Evolutionary conservation across 2,329 filamentous ascomycete species (phyloP).

Genomic region (Neofusicoccum cordaticola): DNA sequence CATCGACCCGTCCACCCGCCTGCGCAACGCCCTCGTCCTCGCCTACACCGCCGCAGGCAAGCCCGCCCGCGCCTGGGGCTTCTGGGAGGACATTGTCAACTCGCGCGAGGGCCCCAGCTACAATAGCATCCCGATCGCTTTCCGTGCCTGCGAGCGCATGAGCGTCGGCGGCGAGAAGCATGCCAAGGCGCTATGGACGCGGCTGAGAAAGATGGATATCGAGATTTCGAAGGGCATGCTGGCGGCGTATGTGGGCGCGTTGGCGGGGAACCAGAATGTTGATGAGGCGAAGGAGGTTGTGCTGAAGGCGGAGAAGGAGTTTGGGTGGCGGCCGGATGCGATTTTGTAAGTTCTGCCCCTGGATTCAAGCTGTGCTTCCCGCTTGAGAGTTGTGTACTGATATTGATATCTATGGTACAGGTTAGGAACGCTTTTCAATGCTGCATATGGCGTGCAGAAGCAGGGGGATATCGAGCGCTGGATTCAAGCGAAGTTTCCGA

Average conservation of each 20-base stretch:
- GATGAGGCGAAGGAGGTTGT: slow-evolving; percentile 67
- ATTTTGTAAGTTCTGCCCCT: slow-evolving; percentile 61
- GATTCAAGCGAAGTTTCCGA: slow-evolving; percentile 66
- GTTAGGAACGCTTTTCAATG: slow-evolving; percentile 73
- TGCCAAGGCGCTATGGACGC: slow-evolving; percentile 63
- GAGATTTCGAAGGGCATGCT: slow-evolving; percentile 72
- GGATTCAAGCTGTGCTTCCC: no score
- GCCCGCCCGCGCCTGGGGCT: slow-evolving; percentile 66
- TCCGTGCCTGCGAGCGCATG: slow-evolving; percentile 70
- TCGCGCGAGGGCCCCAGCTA: slow-evolving; percentile 85
- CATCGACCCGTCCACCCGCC: slow-evolving; percentile 69
- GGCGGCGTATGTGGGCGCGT: slow-evolving; percentile 70
- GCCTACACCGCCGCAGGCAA: slow-evolving; percentile 72
- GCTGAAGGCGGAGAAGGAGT: slow-evolving; percentile 62
- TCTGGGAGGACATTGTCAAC: slow-evolving; percentile 81
- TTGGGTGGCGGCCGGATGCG: slow-evolving; percentile 65
- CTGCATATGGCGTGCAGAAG: slow-evolving; percentile 61
- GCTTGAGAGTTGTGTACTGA: no score
- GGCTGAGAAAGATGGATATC: slow-evolving; percentile 71
- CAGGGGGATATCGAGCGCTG: slow-evolving; percentile 72
- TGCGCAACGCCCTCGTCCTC: slow-evolving; percentile 84
- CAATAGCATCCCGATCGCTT: slow-evolving; percentile 73
- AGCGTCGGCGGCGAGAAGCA: slow-evolving; percentile 43
- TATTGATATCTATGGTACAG: slow-evolving; percentile 41
- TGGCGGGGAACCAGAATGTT: slow-evolving; percentile 70